phyloP scores from a whole-genome alignment of 441 rosid species.

The Adansonia madagascariensis region DNA sequence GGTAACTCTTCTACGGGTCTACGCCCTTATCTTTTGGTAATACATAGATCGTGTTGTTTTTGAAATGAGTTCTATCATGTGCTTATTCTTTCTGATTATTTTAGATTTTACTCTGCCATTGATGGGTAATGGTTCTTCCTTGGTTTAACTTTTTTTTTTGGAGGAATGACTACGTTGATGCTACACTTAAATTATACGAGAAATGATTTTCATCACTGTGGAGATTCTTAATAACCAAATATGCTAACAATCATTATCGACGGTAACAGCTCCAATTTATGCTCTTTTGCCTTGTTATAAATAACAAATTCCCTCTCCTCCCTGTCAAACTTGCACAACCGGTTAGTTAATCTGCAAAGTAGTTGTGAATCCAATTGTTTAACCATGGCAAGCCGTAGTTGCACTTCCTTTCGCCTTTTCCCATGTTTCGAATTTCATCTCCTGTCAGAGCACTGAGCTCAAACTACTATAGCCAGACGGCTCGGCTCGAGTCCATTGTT shows the following conservation, averaged over 20 bases:
- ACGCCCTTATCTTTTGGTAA: neutral
- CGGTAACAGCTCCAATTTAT: slow-evolving; percentile 44
- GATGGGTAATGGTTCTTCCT: neutral
- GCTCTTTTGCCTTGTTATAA: neutral
- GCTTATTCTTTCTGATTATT: neutral
- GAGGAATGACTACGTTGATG: neutral
- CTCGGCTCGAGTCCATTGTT: slow-evolving; percentile 51
- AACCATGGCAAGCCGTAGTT: slow-evolving; percentile 30
- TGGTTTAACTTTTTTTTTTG: slow-evolving; percentile 6
- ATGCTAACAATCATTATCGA: slow-evolving; percentile 48
- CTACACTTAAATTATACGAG: neutral
- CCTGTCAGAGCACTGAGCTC: slow-evolving; percentile 50
- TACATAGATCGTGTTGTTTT: neutral
- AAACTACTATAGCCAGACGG: slow-evolving; percentile 54
- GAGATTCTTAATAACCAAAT: slow-evolving; percentile 59
- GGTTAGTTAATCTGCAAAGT: neutral
- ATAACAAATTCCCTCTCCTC: slow-evolving; percentile 8
- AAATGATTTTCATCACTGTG: neutral
- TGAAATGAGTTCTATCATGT: neutral
- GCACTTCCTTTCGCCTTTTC: slow-evolving; percentile 32
- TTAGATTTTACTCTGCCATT: neutral
- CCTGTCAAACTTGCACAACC: slow-evolving; percentile 4
- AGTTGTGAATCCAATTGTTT: slow-evolving; percentile 6
- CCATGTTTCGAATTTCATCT: slow-evolving; percentile 31
- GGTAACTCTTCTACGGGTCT: neutral